phyloP scores from a whole-genome alignment of 176 grass and related monocot genomes.

The Tillandsia leiboldiana region DNA sequence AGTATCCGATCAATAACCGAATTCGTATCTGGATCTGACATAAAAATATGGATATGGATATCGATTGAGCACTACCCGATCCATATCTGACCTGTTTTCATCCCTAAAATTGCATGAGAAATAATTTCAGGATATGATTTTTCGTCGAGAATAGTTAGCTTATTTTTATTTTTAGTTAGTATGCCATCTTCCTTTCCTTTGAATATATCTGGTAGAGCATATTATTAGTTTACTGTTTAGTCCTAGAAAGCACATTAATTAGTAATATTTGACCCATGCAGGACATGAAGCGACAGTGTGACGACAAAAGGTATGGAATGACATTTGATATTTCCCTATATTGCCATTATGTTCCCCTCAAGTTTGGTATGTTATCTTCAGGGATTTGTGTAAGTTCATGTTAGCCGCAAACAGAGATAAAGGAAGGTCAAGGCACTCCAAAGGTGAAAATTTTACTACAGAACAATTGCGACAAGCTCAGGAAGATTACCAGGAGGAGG shows the following conservation, averaged over 20 bases:
- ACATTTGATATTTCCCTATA: background rate
- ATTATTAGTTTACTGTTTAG: background rate
- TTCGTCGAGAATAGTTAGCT: too few relatives aligned
- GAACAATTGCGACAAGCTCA: slow-evolving; percentile 81
- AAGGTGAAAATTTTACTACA: slow-evolving; percentile 41
- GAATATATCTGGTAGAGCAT: background rate
- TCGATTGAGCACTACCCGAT: too few relatives aligned
- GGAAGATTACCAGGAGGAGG: slow-evolving; percentile 84
- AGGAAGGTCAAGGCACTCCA: slow-evolving; percentile 51
- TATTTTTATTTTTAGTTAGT: too few relatives aligned
- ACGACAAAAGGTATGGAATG: slow-evolving; percentile 72
- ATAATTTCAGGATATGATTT: too few relatives aligned
- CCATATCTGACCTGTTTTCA: too few relatives aligned
- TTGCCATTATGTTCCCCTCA: slow-evolving; percentile 7
- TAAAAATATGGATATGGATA: too few relatives aligned
- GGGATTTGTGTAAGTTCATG: slow-evolving; percentile 82
- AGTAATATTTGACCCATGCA: slow-evolving; percentile 32
- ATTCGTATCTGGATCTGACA: too few relatives aligned
- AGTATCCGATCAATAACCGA: too few relatives aligned
- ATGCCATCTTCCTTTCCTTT: background rate
- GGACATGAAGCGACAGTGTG: slow-evolving; percentile 97
- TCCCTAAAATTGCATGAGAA: background rate
- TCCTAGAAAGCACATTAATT: slow-evolving; percentile 3
- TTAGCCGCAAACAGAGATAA: slow-evolving; percentile 58
- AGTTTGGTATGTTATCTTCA: slow-evolving; percentile 32